Evolutionary conservation across 176 grass and related monocot genomes (phyloP), one percentile per base, ranked within the genome.

Genomic region (Aegilops sharonensis): DNA sequence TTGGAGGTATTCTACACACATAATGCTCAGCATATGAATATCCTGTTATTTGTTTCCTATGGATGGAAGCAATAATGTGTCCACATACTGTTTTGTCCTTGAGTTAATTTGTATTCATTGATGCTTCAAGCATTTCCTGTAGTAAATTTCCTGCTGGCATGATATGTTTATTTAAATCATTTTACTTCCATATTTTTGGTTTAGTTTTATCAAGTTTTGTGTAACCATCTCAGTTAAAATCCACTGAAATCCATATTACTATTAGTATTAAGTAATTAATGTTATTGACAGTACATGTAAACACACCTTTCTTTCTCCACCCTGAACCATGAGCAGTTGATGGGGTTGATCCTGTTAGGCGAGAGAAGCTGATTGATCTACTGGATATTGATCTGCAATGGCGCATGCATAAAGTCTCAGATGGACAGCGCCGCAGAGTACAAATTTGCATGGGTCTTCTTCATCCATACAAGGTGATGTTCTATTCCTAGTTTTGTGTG

Each of bases 391-490:
- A 95, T 91, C 84, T 98, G 75, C 81, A 94, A 39, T 98, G 96
- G 93, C 89, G 88, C 57, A 98, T 98, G 96, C 93, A 98, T 89
- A 98, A 94, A 95, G 96, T 98, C 88, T 98, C 96, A 60, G 96
- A 98, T 57, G 96, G 96, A 23, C 93, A 98, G 61, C 94, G 96
- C 8, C 96, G 93, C 4, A 91, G 97, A 78, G 94, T 98, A 64
- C 97, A 98, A 81, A 98, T 98, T 75, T 98, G 97, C 90, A 95
- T 98, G 97, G 94, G 97, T 7, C 97, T 98, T 83, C 90, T 98
- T 82, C 90, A 95, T 85, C 94, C 97, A 78, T 98, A 94, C 88
- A 98, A 95, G 97, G 97, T 98, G 75, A 80, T 77, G 13, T 36
- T 75, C 27, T 91, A 45, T 68, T 67, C 61, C 18, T 82, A 23